Base-by-base conservation (phyloP, 371 early-diverging fungal species). In the Mortierella sp. region DNA sequence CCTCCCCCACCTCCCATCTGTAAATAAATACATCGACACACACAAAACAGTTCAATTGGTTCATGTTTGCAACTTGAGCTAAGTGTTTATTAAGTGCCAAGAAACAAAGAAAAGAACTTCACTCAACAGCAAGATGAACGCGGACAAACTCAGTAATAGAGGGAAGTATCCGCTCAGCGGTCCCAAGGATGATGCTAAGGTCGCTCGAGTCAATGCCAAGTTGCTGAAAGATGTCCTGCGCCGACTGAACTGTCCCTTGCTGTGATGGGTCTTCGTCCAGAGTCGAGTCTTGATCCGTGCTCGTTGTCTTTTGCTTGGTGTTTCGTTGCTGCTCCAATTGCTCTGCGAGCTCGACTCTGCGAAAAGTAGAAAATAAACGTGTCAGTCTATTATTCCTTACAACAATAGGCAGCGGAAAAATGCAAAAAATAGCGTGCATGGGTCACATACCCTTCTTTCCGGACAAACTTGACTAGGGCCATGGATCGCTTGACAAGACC, bases 111-210 rank as follows among this genome's bases (percentile, higher is more conserved):
- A 48, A 39, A 69, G 53, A 69, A 69, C 2, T 13, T 83, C 68
- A 79, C 29, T 75, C 76, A 13, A 78, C 70, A 3, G 76, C 84
- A 14, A 85, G 68, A 55, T 79, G 71, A 10, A 79, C 86, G 34
- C 79, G 66, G 16, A 82, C 80, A 74, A 79, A 86, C 53, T 87
- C 86, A n/a, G 87, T 82, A 44, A 87, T 87, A 0, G 90, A 89
- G 26, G 90, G 90, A 50, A 85, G 84, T 24, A 91, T 45, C 55
- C 90, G 87, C 31, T 91, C 91, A 2, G 91, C 91, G 31, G 88
- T 89, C 13, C 89, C 86, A n/a, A 90, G 74, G 7, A 91, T 85
- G 48, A 91, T 88, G 16, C 78, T 85, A 41, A 91, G 86, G 66
- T 90, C 90, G 82, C 68, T 88, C 66, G 80, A 85, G 78, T 50